A percentile compares a stretch with the other conserved stretches of the same genome.
Evolutionary conservation across 139 green algal genomes (phyloP).

Genomic region (Deuterostichococcus epilithicus): DNA sequence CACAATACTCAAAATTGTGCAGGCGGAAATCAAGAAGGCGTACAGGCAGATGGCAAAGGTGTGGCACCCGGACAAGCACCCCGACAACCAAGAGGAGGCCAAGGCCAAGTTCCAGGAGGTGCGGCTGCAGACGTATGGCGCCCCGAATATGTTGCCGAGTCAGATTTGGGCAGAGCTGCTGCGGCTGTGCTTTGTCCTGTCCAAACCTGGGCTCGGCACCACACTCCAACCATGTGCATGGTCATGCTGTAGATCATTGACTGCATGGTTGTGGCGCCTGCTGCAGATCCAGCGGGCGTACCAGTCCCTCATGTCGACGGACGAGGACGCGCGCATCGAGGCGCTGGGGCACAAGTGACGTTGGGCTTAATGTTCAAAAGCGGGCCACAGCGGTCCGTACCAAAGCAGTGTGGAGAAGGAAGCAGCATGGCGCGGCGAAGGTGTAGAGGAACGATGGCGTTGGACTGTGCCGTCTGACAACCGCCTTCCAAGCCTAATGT

Average conservation of each 20-base stretch:
- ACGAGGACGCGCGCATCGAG: slow-evolving; percentile 74
- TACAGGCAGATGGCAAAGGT: slow-evolving; percentile 74
- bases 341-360: slow-evolving; percentile 38
- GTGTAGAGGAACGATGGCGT: too few relatives aligned
- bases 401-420: background rate
- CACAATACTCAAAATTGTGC: too few relatives aligned
- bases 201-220: too few relatives aligned
- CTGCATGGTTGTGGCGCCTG: background rate
- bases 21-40: slow-evolving; percentile 74
- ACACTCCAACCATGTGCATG: background rate
- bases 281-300: slow-evolving; percentile 68
- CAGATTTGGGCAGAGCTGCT: too few relatives aligned
- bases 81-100: slow-evolving; percentile 60
- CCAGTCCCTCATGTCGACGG: slow-evolving; percentile 72
- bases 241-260: background rate
- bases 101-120: slow-evolving; percentile 75
- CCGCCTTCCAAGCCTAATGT: too few relatives aligned
- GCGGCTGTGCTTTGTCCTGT: too few relatives aligned
- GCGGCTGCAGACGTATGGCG: background rate
- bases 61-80: slow-evolving; percentile 90
- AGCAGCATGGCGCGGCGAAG: too few relatives aligned
- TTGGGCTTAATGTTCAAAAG: background rate
- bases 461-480: too few relatives aligned
- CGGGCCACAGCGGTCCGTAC: background rate
- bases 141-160: too few relatives aligned